Percentiles rank a stretch among this genome's conserved stretches.
Conservation (phyloP, 169 alveolate species). For the Plasmodium coatneyi region DNA sequence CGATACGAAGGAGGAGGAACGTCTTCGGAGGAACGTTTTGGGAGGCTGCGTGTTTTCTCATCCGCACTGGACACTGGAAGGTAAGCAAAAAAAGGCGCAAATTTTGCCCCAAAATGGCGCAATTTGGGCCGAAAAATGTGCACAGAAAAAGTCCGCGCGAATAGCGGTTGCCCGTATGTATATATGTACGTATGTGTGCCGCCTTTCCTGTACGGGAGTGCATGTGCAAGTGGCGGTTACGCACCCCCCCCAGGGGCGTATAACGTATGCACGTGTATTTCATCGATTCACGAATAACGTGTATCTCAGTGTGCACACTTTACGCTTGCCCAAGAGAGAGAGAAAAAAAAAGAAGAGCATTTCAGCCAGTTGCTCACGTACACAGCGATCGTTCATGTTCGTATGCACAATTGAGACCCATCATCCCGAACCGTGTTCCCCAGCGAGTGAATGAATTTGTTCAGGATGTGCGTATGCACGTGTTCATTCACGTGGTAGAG, state of each 20-base stretch:
- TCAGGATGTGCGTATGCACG: neutral
- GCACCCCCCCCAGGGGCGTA: neutral
- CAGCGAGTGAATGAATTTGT: neutral
- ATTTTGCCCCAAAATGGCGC: neutral
- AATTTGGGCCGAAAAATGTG: neutral
- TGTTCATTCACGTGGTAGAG: neutral
- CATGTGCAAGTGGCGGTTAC: neutral
- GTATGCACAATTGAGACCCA: neutral
- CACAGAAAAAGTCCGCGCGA: neutral
- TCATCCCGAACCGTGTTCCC: neutral
- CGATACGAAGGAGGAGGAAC: neutral
- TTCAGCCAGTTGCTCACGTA: neutral
- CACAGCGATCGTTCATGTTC: neutral
- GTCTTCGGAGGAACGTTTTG: conserved; percentile 3
- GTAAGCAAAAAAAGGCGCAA: conserved; percentile 8
- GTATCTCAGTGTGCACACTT: neutral
- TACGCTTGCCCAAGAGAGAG: neutral
- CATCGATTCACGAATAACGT: neutral
- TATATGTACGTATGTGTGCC: neutral
- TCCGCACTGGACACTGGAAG: conserved; percentile 11
- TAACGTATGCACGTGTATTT: neutral
- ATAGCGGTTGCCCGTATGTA: neutral
- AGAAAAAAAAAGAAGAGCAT: neutral
- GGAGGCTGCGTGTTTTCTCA: neutral
- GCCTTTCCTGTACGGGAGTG: neutral